Conservation (phyloP, 2,329 filamentous ascomycete species). For the Aspergillus ustus region DNA sequence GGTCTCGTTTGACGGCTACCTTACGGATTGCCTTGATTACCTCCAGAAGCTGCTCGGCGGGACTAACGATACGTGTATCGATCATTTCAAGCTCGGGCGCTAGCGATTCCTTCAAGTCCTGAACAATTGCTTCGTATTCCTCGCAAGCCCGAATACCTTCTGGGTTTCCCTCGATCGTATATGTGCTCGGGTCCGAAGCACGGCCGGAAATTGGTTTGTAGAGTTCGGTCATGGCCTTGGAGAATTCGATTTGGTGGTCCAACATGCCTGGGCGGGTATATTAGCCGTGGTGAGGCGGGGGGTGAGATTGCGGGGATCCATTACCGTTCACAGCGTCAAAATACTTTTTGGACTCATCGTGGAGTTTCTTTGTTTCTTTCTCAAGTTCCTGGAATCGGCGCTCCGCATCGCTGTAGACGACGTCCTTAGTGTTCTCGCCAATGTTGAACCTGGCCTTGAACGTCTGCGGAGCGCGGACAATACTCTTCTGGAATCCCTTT, state of each 20-base stretch:
- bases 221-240: constrained; percentile 90
- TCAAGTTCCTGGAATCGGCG: constrained; percentile 93
- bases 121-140: constrained; percentile 90
- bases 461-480: constrained; percentile 87
- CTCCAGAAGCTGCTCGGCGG: constrained; percentile 89
- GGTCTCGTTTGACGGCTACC: constrained; percentile 83
- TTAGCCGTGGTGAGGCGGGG: constrained; percentile 8
- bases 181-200: constrained; percentile 86
- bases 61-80: constrained; percentile 84
- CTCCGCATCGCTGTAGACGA: constrained; percentile 93
- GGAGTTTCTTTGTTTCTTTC: constrained; percentile 91
- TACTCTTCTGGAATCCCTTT: constrained; percentile 91
- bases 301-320: not conserved
- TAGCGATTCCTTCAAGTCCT: constrained; percentile 85
- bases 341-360: constrained; percentile 97
- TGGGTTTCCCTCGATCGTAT: constrained; percentile 80
- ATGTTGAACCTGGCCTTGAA: constrained; percentile 93
- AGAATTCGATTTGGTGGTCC: constrained; percentile 96
- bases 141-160: constrained; percentile 95
- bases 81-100: constrained; percentile 97
- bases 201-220: constrained; percentile 98
- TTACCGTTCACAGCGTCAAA: constrained; percentile 91
- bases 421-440: constrained; percentile 92
- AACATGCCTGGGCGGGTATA: constrained; percentile 71
- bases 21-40: constrained; percentile 97